These are phyloP conservation scores for Caloboletus firmus DNA, from an alignment of 1,284 basidiomycete genomes.

Conservation along the genomic window DNA sequence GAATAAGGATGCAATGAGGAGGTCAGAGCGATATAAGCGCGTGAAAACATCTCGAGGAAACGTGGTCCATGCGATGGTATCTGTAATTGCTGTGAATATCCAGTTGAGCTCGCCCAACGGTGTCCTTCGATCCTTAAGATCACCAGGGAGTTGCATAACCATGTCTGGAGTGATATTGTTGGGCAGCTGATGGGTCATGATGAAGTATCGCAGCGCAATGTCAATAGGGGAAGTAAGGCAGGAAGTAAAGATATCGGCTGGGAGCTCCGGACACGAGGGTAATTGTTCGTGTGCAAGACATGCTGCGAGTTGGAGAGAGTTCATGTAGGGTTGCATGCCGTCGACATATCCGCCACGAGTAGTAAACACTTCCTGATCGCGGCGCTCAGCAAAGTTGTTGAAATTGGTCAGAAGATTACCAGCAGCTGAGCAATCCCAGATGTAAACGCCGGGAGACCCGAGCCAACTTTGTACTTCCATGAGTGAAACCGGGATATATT, in stretches of 20 bases:
- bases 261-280: slow-evolving; percentile 94
- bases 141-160: slow-evolving; percentile 94
- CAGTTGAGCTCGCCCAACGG: slow-evolving; percentile 97
- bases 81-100: slow-evolving; percentile 99
- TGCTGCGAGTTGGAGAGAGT: slow-evolving; percentile 94
- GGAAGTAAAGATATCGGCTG: slow-evolving; percentile 96
- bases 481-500: slow-evolving; percentile 96
- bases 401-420: slow-evolving; percentile 94
- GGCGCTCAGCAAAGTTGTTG: slow-evolving; percentile 81
- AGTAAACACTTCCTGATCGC: slow-evolving; percentile 76
- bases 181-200: slow-evolving; percentile 86
- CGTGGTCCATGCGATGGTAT: slow-evolving; percentile 98
- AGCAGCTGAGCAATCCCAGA: slow-evolving; percentile 98
- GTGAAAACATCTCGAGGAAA: slow-evolving; percentile 94
- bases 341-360: slow-evolving; percentile 61
- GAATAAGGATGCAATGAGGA: slow-evolving; percentile 94
- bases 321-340: slow-evolving; percentile 74
- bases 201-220: slow-evolving; percentile 92
- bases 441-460: slow-evolving; percentile 93
- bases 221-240: slow-evolving; percentile 98
- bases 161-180: slow-evolving; percentile 82
- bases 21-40: slow-evolving; percentile 91
- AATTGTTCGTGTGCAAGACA: slow-evolving; percentile 91
- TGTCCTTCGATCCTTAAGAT: slow-evolving; percentile 93
- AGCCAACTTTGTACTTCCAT: slow-evolving; percentile 93